Conservation (phyloP, 2,329 filamentous ascomycete species). For the Rhynchosporium agropyri region DNA sequence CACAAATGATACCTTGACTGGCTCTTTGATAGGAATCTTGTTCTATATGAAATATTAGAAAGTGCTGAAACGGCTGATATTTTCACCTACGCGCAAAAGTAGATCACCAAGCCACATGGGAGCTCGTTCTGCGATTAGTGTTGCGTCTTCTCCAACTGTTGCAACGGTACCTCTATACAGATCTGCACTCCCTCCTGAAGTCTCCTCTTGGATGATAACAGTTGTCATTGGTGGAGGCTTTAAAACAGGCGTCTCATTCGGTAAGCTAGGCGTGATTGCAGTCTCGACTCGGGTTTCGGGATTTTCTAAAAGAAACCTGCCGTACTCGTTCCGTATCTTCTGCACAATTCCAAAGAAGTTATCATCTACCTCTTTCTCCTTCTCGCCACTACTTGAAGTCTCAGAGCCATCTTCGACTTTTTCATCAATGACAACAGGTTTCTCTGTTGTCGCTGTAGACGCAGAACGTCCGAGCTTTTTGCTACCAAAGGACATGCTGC, state of each 20-base stretch:
- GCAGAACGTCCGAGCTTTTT: slow-evolving; percentile 79
- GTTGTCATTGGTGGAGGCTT: slow-evolving; percentile 70
- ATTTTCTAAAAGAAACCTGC: slow-evolving; percentile 62
- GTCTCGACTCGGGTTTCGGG: slow-evolving; percentile 61
- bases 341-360: slow-evolving; percentile 74
- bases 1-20: slow-evolving; percentile 93
- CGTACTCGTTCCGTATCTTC: slow-evolving; percentile 72
- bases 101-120: slow-evolving; percentile 93
- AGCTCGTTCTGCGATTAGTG: slow-evolving; percentile 81
- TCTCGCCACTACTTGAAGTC: slow-evolving; percentile 56
- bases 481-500: slow-evolving; percentile 63
- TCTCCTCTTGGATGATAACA: slow-evolving; percentile 71
- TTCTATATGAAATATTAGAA: slow-evolving; percentile 57
- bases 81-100: slow-evolving; percentile 62
- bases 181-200: slow-evolving; percentile 72
- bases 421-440: slow-evolving; percentile 74
- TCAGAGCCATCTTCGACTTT: slow-evolving; percentile 66
- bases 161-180: slow-evolving; percentile 88
- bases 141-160: slow-evolving; percentile 73
- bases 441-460: slow-evolving; percentile 65
- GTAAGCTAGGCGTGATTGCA: slow-evolving; percentile 67
- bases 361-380: slow-evolving; percentile 75
- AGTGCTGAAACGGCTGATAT: neutral
- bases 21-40: slow-evolving; percentile 81
- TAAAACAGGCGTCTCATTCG: slow-evolving; percentile 75